These are phyloP conservation scores for Alternaria incomplexa DNA, from an alignment of 2,329 filamentous ascomycete species.

Conservation along the genomic window DNA sequence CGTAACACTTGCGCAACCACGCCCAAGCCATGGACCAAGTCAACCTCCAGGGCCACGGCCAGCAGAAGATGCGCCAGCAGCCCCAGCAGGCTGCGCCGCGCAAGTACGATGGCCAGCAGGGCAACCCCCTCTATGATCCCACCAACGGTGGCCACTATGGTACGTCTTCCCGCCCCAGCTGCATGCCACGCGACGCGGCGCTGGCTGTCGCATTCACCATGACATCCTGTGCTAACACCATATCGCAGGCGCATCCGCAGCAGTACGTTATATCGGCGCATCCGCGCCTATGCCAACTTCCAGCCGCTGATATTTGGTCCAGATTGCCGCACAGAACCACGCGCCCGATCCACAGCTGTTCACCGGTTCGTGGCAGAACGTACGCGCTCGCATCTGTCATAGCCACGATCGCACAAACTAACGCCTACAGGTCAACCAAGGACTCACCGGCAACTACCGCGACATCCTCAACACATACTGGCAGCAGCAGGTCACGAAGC, in stretches of 20 bases:
- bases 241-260: constrained; percentile 67
- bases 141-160: constrained; percentile 58
- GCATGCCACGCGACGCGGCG: constrained; percentile 3
- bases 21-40: constrained; percentile 45
- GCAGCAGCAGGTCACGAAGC: constrained; percentile 96
- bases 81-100: constrained; percentile 44
- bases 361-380: constrained; percentile 94
- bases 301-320: constrained; percentile 47
- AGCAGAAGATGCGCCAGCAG: constrained; percentile 48
- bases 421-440: constrained; percentile 81
- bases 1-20: constrained; percentile 41
- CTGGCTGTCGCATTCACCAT: constrained; percentile 9
- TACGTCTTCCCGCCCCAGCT: constrained; percentile 31
- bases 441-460: constrained; percentile 87
- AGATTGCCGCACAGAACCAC: constrained; percentile 87
- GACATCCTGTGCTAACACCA: constrained; percentile 24
- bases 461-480: constrained; percentile 99
- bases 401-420: constrained; percentile 20
- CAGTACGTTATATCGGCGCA: constrained; percentile 59
- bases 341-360: constrained; percentile 90
- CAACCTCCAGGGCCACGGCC: constrained; percentile 44
- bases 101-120: constrained; percentile 59
- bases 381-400: constrained; percentile 48
- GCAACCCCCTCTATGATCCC: constrained; percentile 56
- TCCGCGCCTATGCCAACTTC: constrained; percentile 11